Evolutionary conservation across 2,329 filamentous ascomycete species (phyloP).

Genomic region (Metarhizium robertsii): DNA sequence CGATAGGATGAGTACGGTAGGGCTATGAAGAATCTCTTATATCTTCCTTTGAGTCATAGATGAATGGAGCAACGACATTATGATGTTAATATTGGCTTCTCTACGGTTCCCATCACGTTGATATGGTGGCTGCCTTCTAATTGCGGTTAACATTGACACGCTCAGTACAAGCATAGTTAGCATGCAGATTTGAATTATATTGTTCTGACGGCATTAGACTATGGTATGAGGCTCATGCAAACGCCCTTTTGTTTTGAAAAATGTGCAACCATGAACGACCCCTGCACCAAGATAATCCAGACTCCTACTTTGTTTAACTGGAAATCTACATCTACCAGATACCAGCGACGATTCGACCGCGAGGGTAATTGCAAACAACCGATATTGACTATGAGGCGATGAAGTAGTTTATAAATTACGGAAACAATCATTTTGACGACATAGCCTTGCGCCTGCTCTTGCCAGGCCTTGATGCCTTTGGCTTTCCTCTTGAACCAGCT

Average conservation of each 20-base stretch:
- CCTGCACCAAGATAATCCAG: neutral
- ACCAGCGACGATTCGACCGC: neutral
- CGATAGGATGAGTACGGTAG: constrained; percentile 4
- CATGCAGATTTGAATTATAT: neutral
- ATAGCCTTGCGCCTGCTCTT: constrained; percentile 42
- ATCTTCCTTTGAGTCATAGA: constrained; percentile 26
- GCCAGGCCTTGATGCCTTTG: constrained; percentile 35
- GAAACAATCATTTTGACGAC: constrained; percentile 14
- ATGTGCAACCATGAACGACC: neutral
- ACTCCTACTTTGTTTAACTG: neutral
- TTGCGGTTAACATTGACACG: neutral
- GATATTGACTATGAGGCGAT: neutral
- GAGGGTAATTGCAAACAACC: neutral
- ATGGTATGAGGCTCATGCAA: neutral
- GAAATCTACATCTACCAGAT: neutral
- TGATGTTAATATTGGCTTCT: neutral
- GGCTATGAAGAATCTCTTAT: constrained; percentile 22
- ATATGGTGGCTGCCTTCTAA: neutral
- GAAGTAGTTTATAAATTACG: neutral
- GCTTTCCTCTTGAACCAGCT: constrained; percentile 29
- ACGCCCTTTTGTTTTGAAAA: neutral
- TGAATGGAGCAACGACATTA: constrained; percentile 23
- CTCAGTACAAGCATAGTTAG: neutral
- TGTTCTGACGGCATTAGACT: neutral
- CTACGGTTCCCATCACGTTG: neutral